Evolutionary conservation across 345 rosid species (phyloP), one percentile per base, ranked within the genome.

Genomic region (Diplotaxis tenuifolia): DNA sequence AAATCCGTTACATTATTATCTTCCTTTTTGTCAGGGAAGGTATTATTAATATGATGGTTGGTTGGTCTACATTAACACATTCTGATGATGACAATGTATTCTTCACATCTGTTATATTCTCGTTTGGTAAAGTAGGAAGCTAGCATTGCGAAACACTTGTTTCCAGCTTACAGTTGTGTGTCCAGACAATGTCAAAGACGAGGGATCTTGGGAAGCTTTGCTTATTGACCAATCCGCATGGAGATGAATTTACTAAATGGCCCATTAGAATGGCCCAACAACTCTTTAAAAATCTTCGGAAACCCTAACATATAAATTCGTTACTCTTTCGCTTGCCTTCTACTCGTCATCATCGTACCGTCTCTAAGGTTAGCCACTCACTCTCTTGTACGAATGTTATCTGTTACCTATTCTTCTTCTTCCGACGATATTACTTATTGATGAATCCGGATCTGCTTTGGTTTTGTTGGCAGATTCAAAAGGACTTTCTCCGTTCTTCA

Each of bases 321-420:
- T 12, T 4, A 40, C 15, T 67, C 72, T 34, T 49, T 49, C 0
- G 55, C 45, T 4, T 58, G 11, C 23, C 18, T 20, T 11, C 6
- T 47, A 52, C 31, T 55, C 36, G 9, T 75, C 23, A 45, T 34
- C 3, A 72, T 71, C 49, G 78, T 72, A 52, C 12, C 67, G 16
- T 21, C 53, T 67, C 28, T 6, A 49, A 74, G 78, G 78, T 60
- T 60, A 32, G 62, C 23, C 56, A 38, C 65, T 11, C 42, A 62
- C 50, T 75, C 70, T 0, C n/a, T 27, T 40, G 7, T 42, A 42
- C 49, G 49, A 6, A n/a, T 14, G 16, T 14, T 15, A 40, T 40
- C 15, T n/a, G n/a, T n/a, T n/a, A n/a, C 14, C 47, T n/a, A 14
- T 15, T 6, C 4, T 40, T 40, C 7, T 40, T 40, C 15, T 40